Evolutionary conservation across 257 asterid species (phyloP), one percentile per base, ranked within the genome.

Genomic region (Cynanchum wilfordii): DNA sequence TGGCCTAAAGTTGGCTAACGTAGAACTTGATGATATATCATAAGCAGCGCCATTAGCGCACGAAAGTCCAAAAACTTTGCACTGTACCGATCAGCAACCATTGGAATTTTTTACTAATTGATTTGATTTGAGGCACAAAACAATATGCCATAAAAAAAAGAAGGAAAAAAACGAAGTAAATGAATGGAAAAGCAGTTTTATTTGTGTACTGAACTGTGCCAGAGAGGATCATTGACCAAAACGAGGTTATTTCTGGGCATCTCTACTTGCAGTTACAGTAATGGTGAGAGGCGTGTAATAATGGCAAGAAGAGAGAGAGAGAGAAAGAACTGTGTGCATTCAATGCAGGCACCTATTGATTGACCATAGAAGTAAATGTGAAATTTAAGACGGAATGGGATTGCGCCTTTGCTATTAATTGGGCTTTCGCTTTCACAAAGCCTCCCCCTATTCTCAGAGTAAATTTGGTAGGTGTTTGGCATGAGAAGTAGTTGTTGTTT

Each of bases 281-380:
- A 64, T 33, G 49, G 49, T 2, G 49, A 64, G 49, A 64, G 49
- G 45, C 22, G 45, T 64, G 44, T 24, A 17, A 10, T 36, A 52
- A 19, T 7, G 68, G 42, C 27, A 54, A 67, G 50, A 75, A 27
- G 9, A 13, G 54, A 55, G 68, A 65, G 50, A 22, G 15, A 25
- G 16, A 13, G 54, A 54, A 56, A 64, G 49, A 22, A 13, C 5
- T 22, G 15, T 4, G 30, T 54, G 77, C 71, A 78, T 73, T 78
- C 20, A 78, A 73, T 69, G 82, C 36, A 68, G 66, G 20, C 75
- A 73, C 40, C 78, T 69, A 78, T n/a, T 36, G 54, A 78, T 50
- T 66, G 75, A 47, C 72, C 76, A 10, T 1, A 3, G 71, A 51
- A 78, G 72, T 73, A 73, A 69, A 73, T 73, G 78, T 20, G 25